Conservation (phyloP, 1,284 basidiomycete genomes). For the Ustilago crameri region DNA sequence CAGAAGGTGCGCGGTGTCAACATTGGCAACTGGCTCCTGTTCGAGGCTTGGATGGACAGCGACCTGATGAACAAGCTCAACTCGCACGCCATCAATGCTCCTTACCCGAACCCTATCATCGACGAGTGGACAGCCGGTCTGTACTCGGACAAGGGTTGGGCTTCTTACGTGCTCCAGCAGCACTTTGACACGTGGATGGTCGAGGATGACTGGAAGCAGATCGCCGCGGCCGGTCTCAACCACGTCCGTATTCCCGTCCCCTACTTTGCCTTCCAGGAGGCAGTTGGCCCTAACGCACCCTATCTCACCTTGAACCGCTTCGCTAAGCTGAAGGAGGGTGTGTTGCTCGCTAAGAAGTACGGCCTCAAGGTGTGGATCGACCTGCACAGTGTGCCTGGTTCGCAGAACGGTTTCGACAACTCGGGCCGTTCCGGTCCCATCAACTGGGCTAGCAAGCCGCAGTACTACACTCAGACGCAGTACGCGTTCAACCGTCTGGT, state of each 20-base stretch:
- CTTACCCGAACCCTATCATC: slow-evolving; percentile 68
- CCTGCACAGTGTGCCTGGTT: slow-evolving; percentile 72
- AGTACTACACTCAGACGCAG: slow-evolving; percentile 79
- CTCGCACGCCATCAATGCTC: slow-evolving; percentile 58
- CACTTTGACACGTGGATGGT: slow-evolving; percentile 89
- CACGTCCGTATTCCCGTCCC: slow-evolving; percentile 89
- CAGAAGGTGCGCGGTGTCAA: slow-evolving; percentile 64
- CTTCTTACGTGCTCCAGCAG: slow-evolving; percentile 48
- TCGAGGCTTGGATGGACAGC: slow-evolving; percentile 63
- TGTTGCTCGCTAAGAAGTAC: slow-evolving; percentile 80
- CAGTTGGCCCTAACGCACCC: slow-evolving; percentile 82
- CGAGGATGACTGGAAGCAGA: slow-evolving; percentile 78
- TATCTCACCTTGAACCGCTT: slow-evolving; percentile 83
- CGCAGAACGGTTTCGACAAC: slow-evolving; percentile 69
- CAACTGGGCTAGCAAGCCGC: slow-evolving; percentile 78
- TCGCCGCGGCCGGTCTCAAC: slow-evolving; percentile 70
- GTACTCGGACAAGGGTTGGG: slow-evolving; percentile 69
- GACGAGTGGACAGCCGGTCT: slow-evolving; percentile 89
- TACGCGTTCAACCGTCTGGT: slow-evolving; percentile 75
- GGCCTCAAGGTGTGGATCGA: slow-evolving; percentile 85
- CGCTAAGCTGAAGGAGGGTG: slow-evolving; percentile 73
- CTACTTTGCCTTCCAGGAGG: slow-evolving; percentile 82
- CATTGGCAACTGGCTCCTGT: slow-evolving; percentile 65
- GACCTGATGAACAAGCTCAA: slow-evolving; percentile 71
- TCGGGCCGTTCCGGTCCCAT: slow-evolving; percentile 79